These are phyloP conservation scores for Cryphonectria carpinicola DNA, from an alignment of 2,329 filamentous ascomycete genomes.

Conservation along the genomic window DNA sequence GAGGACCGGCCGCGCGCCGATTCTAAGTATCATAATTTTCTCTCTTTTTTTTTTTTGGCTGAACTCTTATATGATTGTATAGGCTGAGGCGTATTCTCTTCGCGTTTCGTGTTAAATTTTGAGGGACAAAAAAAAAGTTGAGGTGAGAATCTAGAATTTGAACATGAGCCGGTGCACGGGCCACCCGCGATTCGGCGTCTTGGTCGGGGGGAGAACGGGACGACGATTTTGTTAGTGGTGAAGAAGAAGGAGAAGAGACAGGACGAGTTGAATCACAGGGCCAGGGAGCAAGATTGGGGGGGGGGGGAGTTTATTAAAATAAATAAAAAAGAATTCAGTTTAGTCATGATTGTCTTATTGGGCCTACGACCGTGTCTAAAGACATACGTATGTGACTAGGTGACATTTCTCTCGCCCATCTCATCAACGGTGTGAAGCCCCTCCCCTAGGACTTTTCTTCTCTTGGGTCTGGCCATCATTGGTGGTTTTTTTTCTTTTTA, in stretches of 20 bases:
- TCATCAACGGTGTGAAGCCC: not conserved
- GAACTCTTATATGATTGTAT: not conserved
- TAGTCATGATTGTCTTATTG: not conserved
- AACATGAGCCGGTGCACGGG: constrained; percentile 18
- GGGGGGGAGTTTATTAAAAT: no score
- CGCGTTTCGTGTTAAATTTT: not conserved
- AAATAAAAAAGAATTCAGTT: not conserved
- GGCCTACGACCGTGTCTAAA: not conserved
- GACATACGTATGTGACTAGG: not conserved
- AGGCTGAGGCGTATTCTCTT: not conserved
- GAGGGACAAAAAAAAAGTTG: not conserved
- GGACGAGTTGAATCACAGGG: not conserved
- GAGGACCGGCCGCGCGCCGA: constrained; percentile 26
- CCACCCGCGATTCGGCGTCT: constrained; percentile 10
- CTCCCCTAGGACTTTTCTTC: not conserved
- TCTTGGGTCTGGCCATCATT: not conserved
- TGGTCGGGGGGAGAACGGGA: not conserved
- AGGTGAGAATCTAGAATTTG: constrained; percentile 9
- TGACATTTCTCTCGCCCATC: not conserved
- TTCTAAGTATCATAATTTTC: constrained; percentile 22
- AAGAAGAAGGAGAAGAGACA: not conserved
- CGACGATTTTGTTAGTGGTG: not conserved
- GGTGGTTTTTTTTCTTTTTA: not conserved
- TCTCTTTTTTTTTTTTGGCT: not conserved
- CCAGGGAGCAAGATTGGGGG: not conserved